Evolutionary conservation across 2,329 filamentous ascomycete genomes (phyloP), one percentile per base, ranked within the genome.

Genomic region (Xylariaceae sp.): DNA sequence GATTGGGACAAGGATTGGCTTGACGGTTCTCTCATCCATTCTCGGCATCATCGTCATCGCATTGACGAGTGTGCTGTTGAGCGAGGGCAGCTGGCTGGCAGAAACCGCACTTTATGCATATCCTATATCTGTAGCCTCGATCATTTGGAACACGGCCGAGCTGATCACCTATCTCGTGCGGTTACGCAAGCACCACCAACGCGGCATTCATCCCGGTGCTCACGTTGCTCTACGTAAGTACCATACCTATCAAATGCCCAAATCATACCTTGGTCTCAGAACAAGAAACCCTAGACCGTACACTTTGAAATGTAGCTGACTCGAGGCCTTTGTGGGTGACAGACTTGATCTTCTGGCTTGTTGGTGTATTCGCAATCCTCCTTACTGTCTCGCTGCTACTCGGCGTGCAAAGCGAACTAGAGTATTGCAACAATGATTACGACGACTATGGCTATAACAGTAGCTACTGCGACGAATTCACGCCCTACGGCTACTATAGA

Each of bases 151-250:
- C 39, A 54, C 55, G 10, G 61, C 63, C 40, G 64, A 67, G 52
- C 52, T 68, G 13, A 62, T 66, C 51, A 66, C 64, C 2, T 66
- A 59, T 48, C 60, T 45, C 19, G 57, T 60, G 4, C 62, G 65
- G 2, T 7, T 60, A 47, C 61, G 61, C 16, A 60, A 53, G 43
- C 33, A 60, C 12, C 31, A 47, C 2, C 61, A 63, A 31, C 61
- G 64, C 12, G 65, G 64, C 11, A 66, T 68, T n/a, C 65, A 66
- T 42, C 64, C 65, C 1, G 64, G 65, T 16, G 65, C 65, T 4
- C 64, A 68, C 38, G 63, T 68, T 1, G 65, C 55, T 9, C 28
- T 66, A 46, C 61, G 22, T 28, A 28, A 28, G 22, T 28, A 5
- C 22, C 22, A 28, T 28, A 28, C 22, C 22, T 28, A 4, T 28